Evolutionary conservation across 371 early-diverging fungal species (phyloP).

Genomic region (Thermomucor indicae-seudaticae): DNA sequence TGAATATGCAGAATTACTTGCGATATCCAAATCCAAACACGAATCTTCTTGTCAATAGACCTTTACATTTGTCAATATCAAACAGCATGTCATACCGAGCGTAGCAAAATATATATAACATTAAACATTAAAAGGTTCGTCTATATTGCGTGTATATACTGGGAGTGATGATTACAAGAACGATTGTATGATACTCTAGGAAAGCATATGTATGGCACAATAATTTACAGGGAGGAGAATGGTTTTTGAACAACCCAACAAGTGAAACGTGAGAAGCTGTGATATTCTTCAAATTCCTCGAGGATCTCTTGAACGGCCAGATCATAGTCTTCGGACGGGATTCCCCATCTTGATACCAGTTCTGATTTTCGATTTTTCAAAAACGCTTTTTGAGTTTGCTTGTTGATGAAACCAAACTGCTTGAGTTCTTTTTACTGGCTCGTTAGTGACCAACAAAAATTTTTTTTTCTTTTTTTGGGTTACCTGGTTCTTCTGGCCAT

Average conservation of each 20-base stretch:
- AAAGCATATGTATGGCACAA: neutral
- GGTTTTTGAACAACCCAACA: constrained; percentile 39
- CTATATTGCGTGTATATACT: neutral
- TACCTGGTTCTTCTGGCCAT: constrained; percentile 44
- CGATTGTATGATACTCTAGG: neutral
- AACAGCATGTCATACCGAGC: neutral
- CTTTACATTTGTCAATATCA: neutral
- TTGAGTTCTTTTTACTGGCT: constrained; percentile 23
- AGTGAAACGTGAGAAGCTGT: constrained; percentile 35
- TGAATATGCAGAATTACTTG: constrained; percentile 45
- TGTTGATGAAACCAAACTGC: constrained; percentile 48
- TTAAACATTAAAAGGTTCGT: neutral
- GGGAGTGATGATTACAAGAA: neutral
- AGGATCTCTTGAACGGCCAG: constrained; percentile 32
- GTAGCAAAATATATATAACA: neutral
- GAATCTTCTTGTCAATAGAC: neutral
- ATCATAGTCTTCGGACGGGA: constrained; percentile 40
- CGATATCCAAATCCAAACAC: constrained; percentile 30
- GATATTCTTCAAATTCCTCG: constrained; percentile 42
- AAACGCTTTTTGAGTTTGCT: constrained; percentile 37
- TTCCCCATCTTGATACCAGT: constrained; percentile 35
- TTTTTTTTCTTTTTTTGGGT: neutral
- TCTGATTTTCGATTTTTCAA: constrained; percentile 28
- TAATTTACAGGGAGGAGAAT: neutral
- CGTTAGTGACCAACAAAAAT: neutral